Evolutionary conservation across 2,329 filamentous ascomycete genomes (phyloP), one percentile per base, ranked within the genome.

Genomic region (Fusarium sp.): DNA sequence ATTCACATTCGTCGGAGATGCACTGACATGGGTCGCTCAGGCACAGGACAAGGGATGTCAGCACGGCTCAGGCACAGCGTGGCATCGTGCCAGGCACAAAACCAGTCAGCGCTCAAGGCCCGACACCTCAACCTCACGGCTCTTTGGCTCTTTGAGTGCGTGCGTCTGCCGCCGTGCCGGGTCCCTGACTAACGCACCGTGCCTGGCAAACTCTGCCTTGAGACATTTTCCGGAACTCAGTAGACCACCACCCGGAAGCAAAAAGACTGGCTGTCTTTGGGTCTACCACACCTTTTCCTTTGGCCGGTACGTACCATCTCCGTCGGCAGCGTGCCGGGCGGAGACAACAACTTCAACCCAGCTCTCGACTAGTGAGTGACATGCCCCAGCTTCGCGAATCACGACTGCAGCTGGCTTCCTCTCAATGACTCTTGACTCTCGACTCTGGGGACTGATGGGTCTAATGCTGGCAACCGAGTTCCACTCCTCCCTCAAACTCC

Each of bases 161-260:
- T 73, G 71, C 71, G 59, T 72, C 60, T 68, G 61, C 63, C 50
- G 62, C 59, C 33, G 37, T 70, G 54, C 45, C 37, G 48, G 71
- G 71, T 67, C 70, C 70, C 67, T 69, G 70, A 70, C 71, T 73
- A 73, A 73, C 65, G 69, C 69, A 73, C 64, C 66, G 71, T 73
- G 71, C 71, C 71, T 70, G 58, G 58, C 18, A 59, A 59, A 33
- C 29, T 35, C 31, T 35, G 14, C 31, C 31, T 48, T 72, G 71
- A 73, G 69, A 70, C 66, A 73, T 73, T 73, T 73, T 72, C 53
- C 58, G 55, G 58, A 64, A 50, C 48, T 4, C 57, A 42, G 50
- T 60, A 21, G 36, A 36, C 47, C 25, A 35, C 18, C 41, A 33
- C 29, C 58, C 58, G 48, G 36, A n/a, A 21, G 31, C 31, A 35